These are phyloP conservation scores for Fragaria ananassa DNA, from an alignment of 306 rosid genomes.

Conservation along the genomic window DNA sequence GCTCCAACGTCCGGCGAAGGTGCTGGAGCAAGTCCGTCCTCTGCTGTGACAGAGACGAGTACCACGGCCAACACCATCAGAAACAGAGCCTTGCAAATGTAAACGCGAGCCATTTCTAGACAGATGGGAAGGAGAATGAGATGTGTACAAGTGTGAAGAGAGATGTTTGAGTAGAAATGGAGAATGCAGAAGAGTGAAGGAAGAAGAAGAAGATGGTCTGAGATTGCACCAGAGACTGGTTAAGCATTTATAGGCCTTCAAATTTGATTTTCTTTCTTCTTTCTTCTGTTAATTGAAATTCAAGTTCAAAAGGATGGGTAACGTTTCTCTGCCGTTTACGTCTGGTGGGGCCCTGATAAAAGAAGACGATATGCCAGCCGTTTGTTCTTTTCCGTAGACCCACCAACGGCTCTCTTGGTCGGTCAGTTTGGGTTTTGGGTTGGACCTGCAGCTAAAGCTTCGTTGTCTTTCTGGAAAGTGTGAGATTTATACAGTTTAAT, in stretches of 20 bases:
- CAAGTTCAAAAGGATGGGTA: not conserved
- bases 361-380: constrained; percentile 18
- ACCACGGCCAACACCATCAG: constrained; percentile 29
- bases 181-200: not conserved
- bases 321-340: constrained; percentile 17
- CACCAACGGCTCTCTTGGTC: constrained; percentile 29
- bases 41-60: constrained; percentile 34
- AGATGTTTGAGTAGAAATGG: not conserved
- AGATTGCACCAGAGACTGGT: not conserved
- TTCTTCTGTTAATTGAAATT: not conserved
- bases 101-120: constrained; percentile 40
- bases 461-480: not conserved
- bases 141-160: not conserved
- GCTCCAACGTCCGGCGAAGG: constrained; percentile 46
- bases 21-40: constrained; percentile 38
- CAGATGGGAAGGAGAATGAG: not conserved
- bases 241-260: constrained; percentile 10
- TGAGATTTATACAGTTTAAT: not conserved
- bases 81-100: constrained; percentile 34
- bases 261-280: no score
- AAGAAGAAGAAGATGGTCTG: not conserved
- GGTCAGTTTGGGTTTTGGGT: not conserved
- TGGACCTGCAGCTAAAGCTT: not conserved
- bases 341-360: not conserved
- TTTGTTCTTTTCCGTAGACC: constrained; percentile 10